These are phyloP conservation scores for Conticribra weissflogii DNA, from an alignment of 108 stramenopile genomes.

Conservation along the genomic window DNA sequence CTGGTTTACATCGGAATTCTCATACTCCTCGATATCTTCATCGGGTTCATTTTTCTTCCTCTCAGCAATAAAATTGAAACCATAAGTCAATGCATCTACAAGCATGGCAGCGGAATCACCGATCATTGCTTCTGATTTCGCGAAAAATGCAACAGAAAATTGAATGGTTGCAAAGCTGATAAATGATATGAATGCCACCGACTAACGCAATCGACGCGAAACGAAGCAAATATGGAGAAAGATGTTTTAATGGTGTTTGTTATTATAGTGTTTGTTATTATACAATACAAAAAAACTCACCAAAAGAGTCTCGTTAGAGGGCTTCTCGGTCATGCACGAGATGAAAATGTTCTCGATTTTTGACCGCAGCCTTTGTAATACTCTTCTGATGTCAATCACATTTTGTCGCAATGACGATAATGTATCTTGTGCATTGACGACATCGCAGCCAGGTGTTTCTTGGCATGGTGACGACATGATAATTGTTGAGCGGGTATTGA, in stretches of 20 bases:
- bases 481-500: too few relatives aligned
- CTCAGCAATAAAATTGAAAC: conserved; percentile 69
- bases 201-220: neutral
- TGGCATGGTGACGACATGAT: too few relatives aligned
- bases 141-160: conserved; percentile 52
- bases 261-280: too few relatives aligned
- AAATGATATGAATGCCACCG: conserved; percentile 66
- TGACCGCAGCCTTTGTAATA: neutral
- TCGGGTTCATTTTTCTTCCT: conserved; percentile 44
- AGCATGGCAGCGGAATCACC: conserved; percentile 70
- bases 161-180: conserved; percentile 58
- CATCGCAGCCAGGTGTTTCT: too few relatives aligned
- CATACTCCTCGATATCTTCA: too few relatives aligned
- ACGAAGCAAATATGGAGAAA: neutral
- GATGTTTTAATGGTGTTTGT: neutral
- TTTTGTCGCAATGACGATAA: too few relatives aligned
- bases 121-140: conserved; percentile 63
- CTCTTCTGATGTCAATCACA: too few relatives aligned
- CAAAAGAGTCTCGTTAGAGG: conserved; percentile 54
- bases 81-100: conserved; percentile 67
- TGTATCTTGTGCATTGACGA: too few relatives aligned
- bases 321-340: conserved; percentile 9
- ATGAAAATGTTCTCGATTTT: neutral
- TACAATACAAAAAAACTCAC: conserved; percentile 25
- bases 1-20: too few relatives aligned